Evolutionary conservation across 2,329 filamentous ascomycete species (phyloP).

Genomic region (Ceratocystis alfenasii): DNA sequence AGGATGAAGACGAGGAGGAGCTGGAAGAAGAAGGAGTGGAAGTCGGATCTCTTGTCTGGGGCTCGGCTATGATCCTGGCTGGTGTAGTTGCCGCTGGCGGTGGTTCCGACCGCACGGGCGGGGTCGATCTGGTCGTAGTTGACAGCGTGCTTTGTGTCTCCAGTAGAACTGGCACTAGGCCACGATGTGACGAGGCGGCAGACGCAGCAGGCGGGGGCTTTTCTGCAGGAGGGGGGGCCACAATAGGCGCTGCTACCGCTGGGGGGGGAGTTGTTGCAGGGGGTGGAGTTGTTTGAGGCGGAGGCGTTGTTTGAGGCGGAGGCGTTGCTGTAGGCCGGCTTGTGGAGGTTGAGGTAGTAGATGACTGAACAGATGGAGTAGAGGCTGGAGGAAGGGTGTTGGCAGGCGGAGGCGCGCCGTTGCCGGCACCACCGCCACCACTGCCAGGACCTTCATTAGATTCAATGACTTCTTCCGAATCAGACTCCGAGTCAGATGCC

Average conservation of each 20-base stretch:
- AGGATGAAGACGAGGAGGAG: background rate
- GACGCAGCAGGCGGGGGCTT: background rate
- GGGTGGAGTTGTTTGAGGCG: background rate
- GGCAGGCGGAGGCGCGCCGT: constrained; percentile 8
- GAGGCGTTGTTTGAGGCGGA: background rate
- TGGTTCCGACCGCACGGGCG: background rate
- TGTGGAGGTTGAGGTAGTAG: background rate
- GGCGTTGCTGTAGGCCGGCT: background rate
- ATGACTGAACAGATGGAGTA: background rate
- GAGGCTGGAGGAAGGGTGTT: constrained; percentile 1
- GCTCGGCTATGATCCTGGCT: background rate
- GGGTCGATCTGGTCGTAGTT: background rate
- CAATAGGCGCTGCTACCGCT: background rate
- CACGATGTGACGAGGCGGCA: background rate
- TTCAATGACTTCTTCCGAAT: constrained; percentile 7
- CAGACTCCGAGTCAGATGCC: constrained; percentile 15
- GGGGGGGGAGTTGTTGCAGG: background rate
- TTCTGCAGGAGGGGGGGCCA: constrained; percentile 3
- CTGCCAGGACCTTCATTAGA: background rate
- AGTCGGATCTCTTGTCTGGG: background rate
- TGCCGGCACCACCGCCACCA: background rate
- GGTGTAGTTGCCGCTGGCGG: background rate
- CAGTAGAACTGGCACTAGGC: background rate
- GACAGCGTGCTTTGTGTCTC: constrained; percentile 7
- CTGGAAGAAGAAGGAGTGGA: background rate